A percentile compares a stretch with the other conserved stretches of the same genome.
These are phyloP conservation scores for Phytophthora macrochlamydospora DNA, from an alignment of 352 stramenopile genomes.

Conservation along the genomic window DNA sequence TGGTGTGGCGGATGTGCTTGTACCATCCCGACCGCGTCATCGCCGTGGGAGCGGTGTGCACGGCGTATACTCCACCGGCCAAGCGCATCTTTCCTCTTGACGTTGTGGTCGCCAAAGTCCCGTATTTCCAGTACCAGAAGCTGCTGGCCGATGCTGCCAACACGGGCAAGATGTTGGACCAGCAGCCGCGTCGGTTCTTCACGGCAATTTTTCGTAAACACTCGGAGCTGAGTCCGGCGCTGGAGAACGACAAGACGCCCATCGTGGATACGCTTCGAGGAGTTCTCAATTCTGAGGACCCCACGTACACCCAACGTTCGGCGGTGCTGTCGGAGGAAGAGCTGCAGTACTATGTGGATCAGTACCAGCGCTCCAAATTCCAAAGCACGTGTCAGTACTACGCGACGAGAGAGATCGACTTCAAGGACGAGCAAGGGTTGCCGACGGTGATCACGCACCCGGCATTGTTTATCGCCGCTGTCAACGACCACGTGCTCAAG, in stretches of 20 bases:
- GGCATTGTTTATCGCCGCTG: constrained; percentile 68
- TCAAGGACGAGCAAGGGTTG: constrained; percentile 46
- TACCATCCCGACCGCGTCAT: constrained; percentile 68
- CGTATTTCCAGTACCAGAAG: constrained; percentile 73
- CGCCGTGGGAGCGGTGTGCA: constrained; percentile 67
- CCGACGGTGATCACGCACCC: constrained; percentile 42
- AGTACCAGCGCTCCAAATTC: constrained; percentile 64
- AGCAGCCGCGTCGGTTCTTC: constrained; percentile 52
- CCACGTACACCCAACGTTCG: constrained; percentile 44
- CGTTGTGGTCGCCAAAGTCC: constrained; percentile 47
- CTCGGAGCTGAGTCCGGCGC: constrained; percentile 30
- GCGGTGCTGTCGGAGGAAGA: constrained; percentile 57
- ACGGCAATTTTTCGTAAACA: constrained; percentile 55
- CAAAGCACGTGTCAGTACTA: constrained; percentile 65
- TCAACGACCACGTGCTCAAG: constrained; percentile 57
- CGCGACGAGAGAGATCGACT: constrained; percentile 62
- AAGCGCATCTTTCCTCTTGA: constrained; percentile 47
- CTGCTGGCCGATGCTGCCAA: constrained; percentile 47
- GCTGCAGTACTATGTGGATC: constrained; percentile 62
- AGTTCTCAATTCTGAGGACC: constrained; percentile 35
- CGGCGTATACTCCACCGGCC: constrained; percentile 60
- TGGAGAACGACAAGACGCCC: constrained; percentile 25
- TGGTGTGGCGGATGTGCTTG: constrained; percentile 74
- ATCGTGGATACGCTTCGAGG: constrained; percentile 35
- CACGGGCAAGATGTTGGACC: constrained; percentile 47